These are phyloP conservation scores for Paracoccidioides lutzii DNA, from an alignment of 2,329 filamentous ascomycete species.

Conservation along the genomic window DNA sequence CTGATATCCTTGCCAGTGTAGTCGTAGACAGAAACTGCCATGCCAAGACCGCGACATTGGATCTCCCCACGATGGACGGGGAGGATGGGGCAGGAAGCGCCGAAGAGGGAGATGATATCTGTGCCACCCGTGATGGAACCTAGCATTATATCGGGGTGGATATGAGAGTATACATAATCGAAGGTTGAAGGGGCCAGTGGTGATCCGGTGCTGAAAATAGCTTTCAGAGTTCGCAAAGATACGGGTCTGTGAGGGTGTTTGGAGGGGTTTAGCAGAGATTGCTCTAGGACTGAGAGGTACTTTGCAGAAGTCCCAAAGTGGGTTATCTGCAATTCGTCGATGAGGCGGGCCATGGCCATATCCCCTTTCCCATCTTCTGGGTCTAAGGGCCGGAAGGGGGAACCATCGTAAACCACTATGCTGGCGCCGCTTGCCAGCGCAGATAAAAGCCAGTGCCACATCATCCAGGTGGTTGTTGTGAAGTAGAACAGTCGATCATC, in stretches of 20 bases:
- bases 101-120: constrained; percentile 92
- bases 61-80: constrained; percentile 63
- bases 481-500: constrained; percentile 77
- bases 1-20: constrained; percentile 46
- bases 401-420: constrained; percentile 81
- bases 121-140: constrained; percentile 92
- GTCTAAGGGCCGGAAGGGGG: constrained; percentile 62
- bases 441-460: constrained; percentile 96
- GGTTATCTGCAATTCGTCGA: constrained; percentile 69
- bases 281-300: constrained; percentile 82
- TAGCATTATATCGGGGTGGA: constrained; percentile 69
- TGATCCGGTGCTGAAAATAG: constrained; percentile 89
- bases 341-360: constrained; percentile 67
- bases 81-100: constrained; percentile 63
- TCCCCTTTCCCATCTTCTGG: constrained; percentile 49
- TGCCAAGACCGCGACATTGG: constrained; percentile 64
- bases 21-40: constrained; percentile 54
- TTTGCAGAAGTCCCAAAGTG: constrained; percentile 94
- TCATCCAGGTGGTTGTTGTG: constrained; percentile 97
- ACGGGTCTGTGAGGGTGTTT: constrained; percentile 34
- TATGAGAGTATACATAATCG: constrained; percentile 71
- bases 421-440: constrained; percentile 72
- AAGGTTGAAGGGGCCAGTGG: constrained; percentile 89
- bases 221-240: constrained; percentile 46
- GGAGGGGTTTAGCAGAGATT: constrained; percentile 53